A percentile compares a stretch with the other conserved stretches of the same genome.
These are phyloP conservation scores for Cornus controversa DNA, from an alignment of 148 eudicot genomes.

Conservation along the genomic window DNA sequence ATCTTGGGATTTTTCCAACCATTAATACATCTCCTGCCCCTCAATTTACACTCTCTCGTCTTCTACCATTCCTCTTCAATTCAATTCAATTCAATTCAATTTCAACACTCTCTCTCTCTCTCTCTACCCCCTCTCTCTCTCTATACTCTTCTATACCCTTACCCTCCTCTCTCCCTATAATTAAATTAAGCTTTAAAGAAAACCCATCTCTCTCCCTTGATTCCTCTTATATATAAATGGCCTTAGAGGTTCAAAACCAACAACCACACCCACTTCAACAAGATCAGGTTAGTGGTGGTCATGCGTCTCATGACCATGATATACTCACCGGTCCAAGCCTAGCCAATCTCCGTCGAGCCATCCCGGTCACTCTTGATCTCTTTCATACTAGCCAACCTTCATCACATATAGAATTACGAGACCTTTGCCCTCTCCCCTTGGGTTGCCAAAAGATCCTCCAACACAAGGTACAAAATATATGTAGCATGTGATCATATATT, in stretches of 20 bases:
- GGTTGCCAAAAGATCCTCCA: background rate
- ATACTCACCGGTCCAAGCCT: background rate
- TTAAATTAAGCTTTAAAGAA: constrained; percentile 54
- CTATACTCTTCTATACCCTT: constrained; percentile 1
- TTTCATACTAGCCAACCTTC: background rate
- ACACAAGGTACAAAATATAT: constrained; percentile 14
- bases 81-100: constrained; percentile 19
- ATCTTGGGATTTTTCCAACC: constrained; percentile 33
- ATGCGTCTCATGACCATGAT: background rate
- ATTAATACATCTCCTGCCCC: constrained; percentile 27
- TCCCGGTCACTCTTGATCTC: constrained; percentile 1
- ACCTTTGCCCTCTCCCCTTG: background rate
- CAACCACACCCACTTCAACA: constrained; percentile 26
- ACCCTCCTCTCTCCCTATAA: constrained; percentile 17
- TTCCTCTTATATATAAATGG: constrained; percentile 52
- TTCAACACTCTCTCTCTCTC: constrained; percentile 22
- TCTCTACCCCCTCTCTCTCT: constrained; percentile 7
- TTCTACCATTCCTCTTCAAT: constrained; percentile 19
- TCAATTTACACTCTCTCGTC: constrained; percentile 23
- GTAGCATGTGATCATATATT: background rate
- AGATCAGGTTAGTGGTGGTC: constrained; percentile 5
- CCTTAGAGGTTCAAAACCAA: constrained; percentile 40
- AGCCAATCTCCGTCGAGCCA: background rate
- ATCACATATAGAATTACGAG: background rate
- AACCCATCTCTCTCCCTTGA: constrained; percentile 37